phyloP scores from a whole-genome alignment of 805 yeast species.

The Saccharomycopsis guyanensis region DNA sequence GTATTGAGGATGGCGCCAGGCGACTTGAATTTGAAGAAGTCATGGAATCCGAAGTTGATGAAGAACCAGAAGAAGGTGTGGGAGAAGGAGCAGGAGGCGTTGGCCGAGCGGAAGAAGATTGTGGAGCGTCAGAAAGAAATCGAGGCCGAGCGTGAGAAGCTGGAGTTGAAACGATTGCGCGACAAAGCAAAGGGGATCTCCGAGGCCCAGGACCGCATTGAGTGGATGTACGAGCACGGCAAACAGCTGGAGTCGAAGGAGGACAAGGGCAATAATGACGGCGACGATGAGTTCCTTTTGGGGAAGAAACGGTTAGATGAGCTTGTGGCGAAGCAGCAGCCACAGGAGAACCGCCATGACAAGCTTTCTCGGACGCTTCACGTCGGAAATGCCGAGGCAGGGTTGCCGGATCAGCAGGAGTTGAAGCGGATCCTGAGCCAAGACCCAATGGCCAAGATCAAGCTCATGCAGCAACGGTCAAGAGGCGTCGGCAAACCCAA shows the following conservation, averaged over 20 bases:
- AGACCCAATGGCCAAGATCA: constrained; percentile 46
- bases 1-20: constrained; percentile 55
- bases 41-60: constrained; percentile 91
- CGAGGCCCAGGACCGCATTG: constrained; percentile 38
- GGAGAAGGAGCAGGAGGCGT: constrained; percentile 69
- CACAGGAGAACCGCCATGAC: constrained; percentile 24
- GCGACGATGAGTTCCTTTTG: constrained; percentile 44
- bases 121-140: constrained; percentile 59
- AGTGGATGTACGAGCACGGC: constrained; percentile 81
- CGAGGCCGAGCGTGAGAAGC: constrained; percentile 50
- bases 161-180: constrained; percentile 40
- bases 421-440: constrained; percentile 27
- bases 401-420: constrained; percentile 21
- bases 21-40: constrained; percentile 82
- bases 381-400: constrained; percentile 20
- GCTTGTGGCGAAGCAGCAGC: constrained; percentile 23
- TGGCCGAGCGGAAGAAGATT: constrained; percentile 60
- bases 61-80: constrained; percentile 83
- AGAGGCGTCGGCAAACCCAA: too few species aligned
- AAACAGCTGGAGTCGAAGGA: constrained; percentile 20
- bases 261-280: constrained; percentile 26
- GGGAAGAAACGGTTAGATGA: constrained; percentile 44
- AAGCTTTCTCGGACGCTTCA: constrained; percentile 23
- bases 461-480: constrained; percentile 14
- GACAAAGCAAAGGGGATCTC: constrained; percentile 34